Conservation (phyloP, 441 rosid species). For the Pelargonium australe region DNA sequence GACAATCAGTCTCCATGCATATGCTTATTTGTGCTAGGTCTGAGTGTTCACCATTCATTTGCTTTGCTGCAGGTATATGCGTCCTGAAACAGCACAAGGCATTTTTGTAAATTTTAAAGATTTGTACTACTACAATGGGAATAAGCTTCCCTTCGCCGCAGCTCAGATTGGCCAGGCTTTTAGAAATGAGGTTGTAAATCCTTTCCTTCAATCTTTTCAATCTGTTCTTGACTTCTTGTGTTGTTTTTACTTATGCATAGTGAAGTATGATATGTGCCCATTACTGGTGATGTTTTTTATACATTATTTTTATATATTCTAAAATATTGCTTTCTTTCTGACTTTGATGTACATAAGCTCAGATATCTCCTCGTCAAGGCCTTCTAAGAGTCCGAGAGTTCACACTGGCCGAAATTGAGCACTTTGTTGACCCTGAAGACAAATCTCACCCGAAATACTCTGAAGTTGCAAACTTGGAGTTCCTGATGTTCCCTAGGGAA, state of each 20-base stretch:
- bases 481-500: constrained; percentile 70
- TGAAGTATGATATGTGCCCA: not conserved
- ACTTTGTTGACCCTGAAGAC: constrained; percentile 68
- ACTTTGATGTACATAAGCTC: constrained; percentile 2
- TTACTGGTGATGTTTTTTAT: not conserved
- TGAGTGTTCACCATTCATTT: not conserved
- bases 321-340: not conserved
- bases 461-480: constrained; percentile 48
- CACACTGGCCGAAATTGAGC: constrained; percentile 73
- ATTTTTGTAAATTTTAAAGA: constrained; percentile 68
- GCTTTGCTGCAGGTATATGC: constrained; percentile 52
- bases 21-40: not conserved
- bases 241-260: not conserved
- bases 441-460: constrained; percentile 56
- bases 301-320: not conserved
- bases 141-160: constrained; percentile 68
- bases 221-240: not conserved
- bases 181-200: constrained; percentile 51
- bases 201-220: not conserved
- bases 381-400: constrained; percentile 68
- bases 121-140: constrained; percentile 61
- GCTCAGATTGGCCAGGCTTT: constrained; percentile 80
- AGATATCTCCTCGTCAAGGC: constrained; percentile 84
- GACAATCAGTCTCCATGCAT: not conserved
- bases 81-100: constrained; percentile 80